phyloP scores from a whole-genome alignment of 1,284 basidiomycete species.

The Polyporus tsugae region DNA sequence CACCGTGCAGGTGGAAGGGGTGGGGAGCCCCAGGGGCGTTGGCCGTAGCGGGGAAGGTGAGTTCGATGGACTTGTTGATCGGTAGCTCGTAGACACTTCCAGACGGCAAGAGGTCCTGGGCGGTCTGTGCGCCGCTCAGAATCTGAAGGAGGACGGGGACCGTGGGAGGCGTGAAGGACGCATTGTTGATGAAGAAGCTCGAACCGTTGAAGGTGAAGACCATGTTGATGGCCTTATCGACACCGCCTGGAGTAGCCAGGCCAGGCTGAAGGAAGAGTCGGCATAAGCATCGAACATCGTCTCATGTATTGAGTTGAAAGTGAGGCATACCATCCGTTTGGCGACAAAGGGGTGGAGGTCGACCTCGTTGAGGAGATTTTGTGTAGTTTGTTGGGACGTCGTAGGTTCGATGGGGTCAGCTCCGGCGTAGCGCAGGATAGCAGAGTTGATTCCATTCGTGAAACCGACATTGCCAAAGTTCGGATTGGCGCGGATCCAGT shows the following conservation, averaged over 20 bases:
- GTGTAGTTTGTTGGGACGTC: constrained; percentile 36
- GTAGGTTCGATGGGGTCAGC: constrained; percentile 55
- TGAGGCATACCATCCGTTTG: constrained; percentile 18
- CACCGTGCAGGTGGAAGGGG: constrained; percentile 52
- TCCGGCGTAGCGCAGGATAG: constrained; percentile 40
- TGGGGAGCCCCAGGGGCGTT: constrained; percentile 43
- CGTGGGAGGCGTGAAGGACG: constrained; percentile 36
- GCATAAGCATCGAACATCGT: neutral
- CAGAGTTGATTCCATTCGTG: constrained; percentile 48
- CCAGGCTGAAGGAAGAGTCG: constrained; percentile 38
- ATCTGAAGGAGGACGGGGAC: constrained; percentile 41
- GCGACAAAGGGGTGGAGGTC: constrained; percentile 32
- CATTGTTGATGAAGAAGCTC: constrained; percentile 40
- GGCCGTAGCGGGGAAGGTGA: constrained; percentile 42
- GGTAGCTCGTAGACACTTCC: constrained; percentile 43
- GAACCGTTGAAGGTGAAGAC: constrained; percentile 29
- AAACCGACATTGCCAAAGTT: constrained; percentile 42
- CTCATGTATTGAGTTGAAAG: neutral
- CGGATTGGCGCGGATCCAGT: constrained; percentile 39
- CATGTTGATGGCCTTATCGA: constrained; percentile 41
- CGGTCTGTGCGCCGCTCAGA: constrained; percentile 39
- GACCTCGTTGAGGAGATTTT: constrained; percentile 40
- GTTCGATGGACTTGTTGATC: constrained; percentile 43
- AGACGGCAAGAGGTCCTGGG: constrained; percentile 40
- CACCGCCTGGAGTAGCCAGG: constrained; percentile 36